These are phyloP conservation scores for Candida koratica DNA, from an alignment of 805 yeast genomes.

Conservation along the genomic window DNA sequence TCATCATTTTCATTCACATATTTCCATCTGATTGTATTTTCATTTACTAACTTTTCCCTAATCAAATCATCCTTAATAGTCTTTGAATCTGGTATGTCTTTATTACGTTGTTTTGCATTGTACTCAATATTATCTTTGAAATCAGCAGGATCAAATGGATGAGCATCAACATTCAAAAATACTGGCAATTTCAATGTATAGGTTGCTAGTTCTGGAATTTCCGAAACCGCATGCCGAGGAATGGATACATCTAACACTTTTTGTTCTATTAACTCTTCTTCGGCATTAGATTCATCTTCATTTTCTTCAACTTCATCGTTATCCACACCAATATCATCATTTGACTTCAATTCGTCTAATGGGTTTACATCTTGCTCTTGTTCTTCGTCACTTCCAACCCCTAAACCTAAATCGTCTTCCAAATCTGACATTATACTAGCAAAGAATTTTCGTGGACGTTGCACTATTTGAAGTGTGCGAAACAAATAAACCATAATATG, in stretches of 20 bases:
- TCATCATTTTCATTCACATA: conserved; percentile 72
- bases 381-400: conserved; percentile 9
- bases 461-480: background rate
- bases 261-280: conserved; percentile 30
- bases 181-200: conserved; percentile 70
- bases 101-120: conserved; percentile 27
- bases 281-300: conserved; percentile 30
- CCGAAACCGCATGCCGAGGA: conserved; percentile 49
- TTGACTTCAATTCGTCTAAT: conserved; percentile 3
- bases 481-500: too few relatives aligned
- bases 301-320: conserved; percentile 19
- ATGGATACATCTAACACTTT: conserved; percentile 35
- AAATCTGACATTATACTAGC: conserved; percentile 15
- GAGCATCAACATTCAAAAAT: conserved; percentile 75
- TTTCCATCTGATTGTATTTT: conserved; percentile 92
- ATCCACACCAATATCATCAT: conserved; percentile 3
- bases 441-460: conserved; percentile 9
- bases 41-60: conserved; percentile 65
- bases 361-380: conserved; percentile 4
- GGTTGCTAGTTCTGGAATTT: conserved; percentile 33
- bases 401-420: conserved; percentile 17
- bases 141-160: conserved; percentile 76
- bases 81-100: conserved; percentile 25
- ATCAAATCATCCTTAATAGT: conserved; percentile 45
- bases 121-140: conserved; percentile 49